A percentile compares a stretch with the other conserved stretches of the same genome.
These are phyloP conservation scores for Aquilaria yunnanensis DNA, from an alignment of 345 rosid species.

Conservation along the genomic window DNA sequence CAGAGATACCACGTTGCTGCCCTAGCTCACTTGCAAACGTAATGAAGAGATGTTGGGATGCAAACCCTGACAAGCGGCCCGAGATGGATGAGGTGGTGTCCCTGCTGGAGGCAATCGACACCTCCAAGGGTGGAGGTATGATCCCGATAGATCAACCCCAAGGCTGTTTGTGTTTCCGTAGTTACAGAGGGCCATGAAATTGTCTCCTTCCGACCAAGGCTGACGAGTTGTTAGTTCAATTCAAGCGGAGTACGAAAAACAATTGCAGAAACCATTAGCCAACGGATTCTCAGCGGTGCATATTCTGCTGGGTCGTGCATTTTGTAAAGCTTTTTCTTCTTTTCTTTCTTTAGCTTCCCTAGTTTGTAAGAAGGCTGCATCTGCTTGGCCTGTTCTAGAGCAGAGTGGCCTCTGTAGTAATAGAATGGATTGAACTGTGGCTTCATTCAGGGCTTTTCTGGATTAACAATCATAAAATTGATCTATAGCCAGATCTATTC, in stretches of 20 bases:
- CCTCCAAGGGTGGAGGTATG: conserved; percentile 96
- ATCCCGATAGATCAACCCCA: conserved; percentile 79
- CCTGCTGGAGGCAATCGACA: conserved; percentile 83
- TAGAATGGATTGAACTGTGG: too few relatives aligned
- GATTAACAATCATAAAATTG: too few relatives aligned
- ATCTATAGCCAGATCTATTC: too few relatives aligned
- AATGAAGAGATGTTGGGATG: conserved; percentile 98
- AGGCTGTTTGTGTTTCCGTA: conserved; percentile 79
- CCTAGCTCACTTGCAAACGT: conserved; percentile 82
- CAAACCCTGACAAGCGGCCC: conserved; percentile 85
- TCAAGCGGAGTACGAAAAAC: conserved; percentile 16
- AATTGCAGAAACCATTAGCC: conserved; percentile 13
- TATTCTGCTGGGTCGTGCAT: conserved; percentile 10
- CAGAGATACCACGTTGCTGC: conserved; percentile 97
- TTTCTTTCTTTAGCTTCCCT: neutral
- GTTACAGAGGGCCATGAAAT: conserved; percentile 65
- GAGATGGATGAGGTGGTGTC: conserved; percentile 93
- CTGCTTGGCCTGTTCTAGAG: conserved; percentile 4
- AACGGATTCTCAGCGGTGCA: conserved; percentile 9
- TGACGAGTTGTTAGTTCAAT: conserved; percentile 3
- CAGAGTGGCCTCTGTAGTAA: neutral
- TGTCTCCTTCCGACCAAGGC: conserved; percentile 1
- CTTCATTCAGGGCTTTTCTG: too few relatives aligned
- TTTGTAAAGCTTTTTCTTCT: conserved; percentile 21
- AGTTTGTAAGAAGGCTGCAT: conserved; percentile 4